Conservation (phyloP, 2,329 filamentous ascomycete species). For the Phialophora verrucosa region DNA sequence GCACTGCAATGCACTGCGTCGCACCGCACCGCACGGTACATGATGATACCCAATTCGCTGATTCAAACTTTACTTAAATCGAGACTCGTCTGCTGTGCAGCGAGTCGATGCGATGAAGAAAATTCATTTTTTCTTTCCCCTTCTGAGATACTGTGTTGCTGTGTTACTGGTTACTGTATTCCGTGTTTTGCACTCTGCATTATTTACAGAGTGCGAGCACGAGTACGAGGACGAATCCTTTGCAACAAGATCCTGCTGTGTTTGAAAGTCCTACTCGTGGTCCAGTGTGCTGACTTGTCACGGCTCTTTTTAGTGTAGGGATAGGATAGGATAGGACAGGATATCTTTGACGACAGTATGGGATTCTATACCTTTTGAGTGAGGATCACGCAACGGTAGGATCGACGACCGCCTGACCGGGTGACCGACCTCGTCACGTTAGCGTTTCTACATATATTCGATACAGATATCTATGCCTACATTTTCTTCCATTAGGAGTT, state of each 20-base stretch:
- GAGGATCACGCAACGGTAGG: too few relatives aligned
- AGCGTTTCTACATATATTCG: too few relatives aligned
- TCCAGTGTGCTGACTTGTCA: background rate
- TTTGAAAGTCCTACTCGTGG: background rate
- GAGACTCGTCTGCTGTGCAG: constrained; percentile 12
- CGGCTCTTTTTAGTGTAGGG: background rate
- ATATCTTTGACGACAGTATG: background rate
- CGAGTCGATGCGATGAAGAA: constrained; percentile 19
- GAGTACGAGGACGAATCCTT: background rate
- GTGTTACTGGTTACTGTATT: background rate
- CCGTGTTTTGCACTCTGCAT: background rate
- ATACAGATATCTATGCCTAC: too few relatives aligned
- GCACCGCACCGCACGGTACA: background rate
- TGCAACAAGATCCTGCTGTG: background rate
- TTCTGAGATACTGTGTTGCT: constrained; percentile 16
- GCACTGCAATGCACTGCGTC: background rate
- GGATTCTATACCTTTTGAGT: background rate
- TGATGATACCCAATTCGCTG: constrained; percentile 23
- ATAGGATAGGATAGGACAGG: background rate
- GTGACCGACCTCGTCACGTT: background rate
- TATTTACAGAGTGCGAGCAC: background rate
- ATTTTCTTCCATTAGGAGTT: too few relatives aligned
- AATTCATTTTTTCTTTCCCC: constrained; percentile 23
- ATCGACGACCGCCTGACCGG: background rate
- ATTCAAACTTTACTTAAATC: constrained; percentile 22